phyloP scores from a whole-genome alignment of 768 basidiomycete genomes.

The Boletus rufocinnamomeus region DNA sequence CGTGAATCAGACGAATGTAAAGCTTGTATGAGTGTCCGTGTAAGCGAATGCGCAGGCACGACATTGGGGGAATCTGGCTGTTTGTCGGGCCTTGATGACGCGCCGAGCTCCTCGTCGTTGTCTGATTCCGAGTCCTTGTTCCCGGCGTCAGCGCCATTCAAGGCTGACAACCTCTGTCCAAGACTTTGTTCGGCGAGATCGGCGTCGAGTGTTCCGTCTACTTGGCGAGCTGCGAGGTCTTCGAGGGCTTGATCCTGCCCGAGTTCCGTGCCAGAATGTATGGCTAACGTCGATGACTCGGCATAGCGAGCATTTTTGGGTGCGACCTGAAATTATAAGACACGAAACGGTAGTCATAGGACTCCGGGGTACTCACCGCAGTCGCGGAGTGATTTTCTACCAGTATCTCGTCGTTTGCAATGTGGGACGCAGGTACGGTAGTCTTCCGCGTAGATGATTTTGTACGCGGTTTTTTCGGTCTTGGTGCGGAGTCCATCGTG shows the following conservation, averaged over 20 bases:
- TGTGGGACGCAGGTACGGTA: constrained; percentile 4
- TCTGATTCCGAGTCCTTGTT: constrained; percentile 42
- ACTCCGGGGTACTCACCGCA: constrained; percentile 17
- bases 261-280: constrained; percentile 66
- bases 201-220: constrained; percentile 75
- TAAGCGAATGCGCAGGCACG: constrained; percentile 82
- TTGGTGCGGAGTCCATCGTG: constrained; percentile 46
- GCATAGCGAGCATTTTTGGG: constrained; percentile 63
- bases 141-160: constrained; percentile 52
- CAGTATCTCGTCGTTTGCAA: constrained; percentile 22
- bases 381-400: constrained; percentile 25
- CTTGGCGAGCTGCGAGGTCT: constrained; percentile 47
- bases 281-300: constrained; percentile 60
- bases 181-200: constrained; percentile 90
- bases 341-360: not conserved
- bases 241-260: constrained; percentile 58
- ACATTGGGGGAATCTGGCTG: constrained; percentile 37
- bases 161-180: constrained; percentile 83
- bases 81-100: constrained; percentile 18
- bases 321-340: constrained; percentile 37
- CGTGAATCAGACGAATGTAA: constrained; percentile 91
- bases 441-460: constrained; percentile 45
- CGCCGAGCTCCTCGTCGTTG: constrained; percentile 49
- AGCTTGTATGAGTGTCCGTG: constrained; percentile 93
- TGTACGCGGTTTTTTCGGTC: constrained; percentile 52